A percentile compares a stretch with the other conserved stretches of the same genome.
These are phyloP conservation scores for Solanum sejunctum DNA, from an alignment of 257 asterid genomes.

Conservation along the genomic window DNA sequence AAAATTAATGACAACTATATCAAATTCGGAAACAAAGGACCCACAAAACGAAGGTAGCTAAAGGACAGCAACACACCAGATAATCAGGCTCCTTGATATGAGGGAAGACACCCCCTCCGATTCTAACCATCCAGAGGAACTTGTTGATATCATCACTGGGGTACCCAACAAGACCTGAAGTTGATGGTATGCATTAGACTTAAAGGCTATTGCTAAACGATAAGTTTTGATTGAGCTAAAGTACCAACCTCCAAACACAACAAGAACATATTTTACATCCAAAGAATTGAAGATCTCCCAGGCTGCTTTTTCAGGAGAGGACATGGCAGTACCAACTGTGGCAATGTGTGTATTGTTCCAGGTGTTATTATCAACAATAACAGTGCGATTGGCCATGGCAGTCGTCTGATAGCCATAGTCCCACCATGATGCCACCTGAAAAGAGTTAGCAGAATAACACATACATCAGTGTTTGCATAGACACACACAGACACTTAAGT, in stretches of 20 bases:
- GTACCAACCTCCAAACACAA: slow-evolving; percentile 93
- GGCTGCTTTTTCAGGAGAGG: slow-evolving; percentile 96
- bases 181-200: slow-evolving; percentile 10
- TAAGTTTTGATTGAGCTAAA: not conserved
- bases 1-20: not conserved
- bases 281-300: slow-evolving; percentile 92
- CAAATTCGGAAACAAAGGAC: not conserved
- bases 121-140: slow-evolving; percentile 99
- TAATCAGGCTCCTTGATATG: slow-evolving; percentile 98
- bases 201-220: not conserved
- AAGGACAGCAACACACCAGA: slow-evolving; percentile 43
- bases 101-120: slow-evolving; percentile 98
- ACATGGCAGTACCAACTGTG: slow-evolving; percentile 99
- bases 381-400: slow-evolving; percentile 99
- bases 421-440: slow-evolving; percentile 99
- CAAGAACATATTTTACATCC: slow-evolving; percentile 98
- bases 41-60: not conserved
- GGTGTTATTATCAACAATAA: slow-evolving; percentile 93
- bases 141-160: slow-evolving; percentile 98
- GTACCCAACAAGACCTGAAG: slow-evolving; percentile 94
- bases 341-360: slow-evolving; percentile 99
- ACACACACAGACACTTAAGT: not conserved
- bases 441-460: slow-evolving; percentile 6
- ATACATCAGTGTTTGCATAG: not conserved
- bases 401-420: slow-evolving; percentile 99